Evolutionary conservation across 2,329 filamentous ascomycete genomes (phyloP).

Genomic region (Scleromitrula shiraiana): DNA sequence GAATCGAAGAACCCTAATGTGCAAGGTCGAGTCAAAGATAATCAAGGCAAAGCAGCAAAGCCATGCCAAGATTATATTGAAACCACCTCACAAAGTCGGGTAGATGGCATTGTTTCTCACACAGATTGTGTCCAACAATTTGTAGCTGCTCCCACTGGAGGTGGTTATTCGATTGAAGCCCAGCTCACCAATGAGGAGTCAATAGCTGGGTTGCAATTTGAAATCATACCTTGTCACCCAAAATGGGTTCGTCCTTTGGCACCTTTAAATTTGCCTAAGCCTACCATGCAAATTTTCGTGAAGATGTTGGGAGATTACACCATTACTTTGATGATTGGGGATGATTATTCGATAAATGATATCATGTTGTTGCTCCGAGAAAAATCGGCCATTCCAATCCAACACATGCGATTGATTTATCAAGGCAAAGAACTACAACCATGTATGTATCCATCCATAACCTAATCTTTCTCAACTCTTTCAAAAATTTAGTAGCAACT

Average conservation of each 20-base stretch:
- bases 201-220: constrained; percentile 34
- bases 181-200: constrained; percentile 35
- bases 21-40: constrained; percentile 9
- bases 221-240: constrained; percentile 30
- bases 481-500: not conserved
- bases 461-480: not conserved
- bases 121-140: constrained; percentile 36
- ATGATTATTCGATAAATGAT: not conserved
- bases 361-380: not conserved
- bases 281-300: constrained; percentile 57
- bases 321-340: constrained; percentile 40
- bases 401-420: not conserved
- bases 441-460: too few relatives aligned
- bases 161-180: constrained; percentile 35
- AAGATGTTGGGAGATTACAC: constrained; percentile 61
- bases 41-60: not conserved
- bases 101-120: constrained; percentile 34
- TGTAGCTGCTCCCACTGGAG: constrained; percentile 34
- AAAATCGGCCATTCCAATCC: not conserved
- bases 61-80: constrained; percentile 24
- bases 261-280: not conserved
- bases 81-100: constrained; percentile 33
- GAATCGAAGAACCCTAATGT: not conserved
- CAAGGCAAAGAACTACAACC: not conserved
- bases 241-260: too few relatives aligned